phyloP scores from a whole-genome alignment of 306 rosid species.

The Cicer judaicum region DNA sequence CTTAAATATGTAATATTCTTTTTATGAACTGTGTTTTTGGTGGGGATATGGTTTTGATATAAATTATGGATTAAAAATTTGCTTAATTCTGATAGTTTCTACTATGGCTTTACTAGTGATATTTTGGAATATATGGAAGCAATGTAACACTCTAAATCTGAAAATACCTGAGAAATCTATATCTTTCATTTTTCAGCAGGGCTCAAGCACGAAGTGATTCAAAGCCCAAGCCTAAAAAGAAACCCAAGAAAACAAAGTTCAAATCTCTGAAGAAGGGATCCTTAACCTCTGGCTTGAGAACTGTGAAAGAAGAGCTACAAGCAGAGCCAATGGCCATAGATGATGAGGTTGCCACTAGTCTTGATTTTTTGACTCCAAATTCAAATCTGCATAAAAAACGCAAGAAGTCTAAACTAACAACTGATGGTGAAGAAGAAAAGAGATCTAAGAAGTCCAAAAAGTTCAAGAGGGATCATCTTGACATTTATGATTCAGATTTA shows the following conservation, averaged over 20 bases:
- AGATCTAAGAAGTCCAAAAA: conserved; percentile 80
- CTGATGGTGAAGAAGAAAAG: conserved; percentile 62
- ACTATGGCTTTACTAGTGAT: conserved; percentile 4
- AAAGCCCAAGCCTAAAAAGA: conserved; percentile 85
- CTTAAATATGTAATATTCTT: conserved; percentile 10
- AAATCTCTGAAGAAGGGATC: conserved; percentile 92
- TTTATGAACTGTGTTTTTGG: conserved; percentile 10
- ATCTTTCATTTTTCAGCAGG: conserved; percentile 52
- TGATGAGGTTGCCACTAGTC: conserved; percentile 57
- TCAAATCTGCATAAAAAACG: conserved; percentile 74
- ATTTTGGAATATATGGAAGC: conserved; percentile 36
- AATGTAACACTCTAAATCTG: conserved; percentile 19
- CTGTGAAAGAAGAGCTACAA: conserved; percentile 62
- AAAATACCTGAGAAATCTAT: conserved; percentile 32
- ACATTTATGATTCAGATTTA: conserved; percentile 62
- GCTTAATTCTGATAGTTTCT: conserved; percentile 3
- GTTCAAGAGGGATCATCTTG: conserved; percentile 63
- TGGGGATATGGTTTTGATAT: conserved; percentile 22
- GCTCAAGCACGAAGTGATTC: conserved; percentile 59
- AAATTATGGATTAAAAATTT: conserved; percentile 8
- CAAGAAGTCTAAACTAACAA: conserved; percentile 56
- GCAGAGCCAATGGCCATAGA: conserved; percentile 69
- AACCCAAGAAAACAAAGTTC: conserved; percentile 87
- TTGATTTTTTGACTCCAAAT: conserved; percentile 61
- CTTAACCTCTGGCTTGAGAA: conserved; percentile 69